These are phyloP conservation scores for Camelina sativa DNA, from an alignment of 345 rosid genomes.

Conservation along the genomic window DNA sequence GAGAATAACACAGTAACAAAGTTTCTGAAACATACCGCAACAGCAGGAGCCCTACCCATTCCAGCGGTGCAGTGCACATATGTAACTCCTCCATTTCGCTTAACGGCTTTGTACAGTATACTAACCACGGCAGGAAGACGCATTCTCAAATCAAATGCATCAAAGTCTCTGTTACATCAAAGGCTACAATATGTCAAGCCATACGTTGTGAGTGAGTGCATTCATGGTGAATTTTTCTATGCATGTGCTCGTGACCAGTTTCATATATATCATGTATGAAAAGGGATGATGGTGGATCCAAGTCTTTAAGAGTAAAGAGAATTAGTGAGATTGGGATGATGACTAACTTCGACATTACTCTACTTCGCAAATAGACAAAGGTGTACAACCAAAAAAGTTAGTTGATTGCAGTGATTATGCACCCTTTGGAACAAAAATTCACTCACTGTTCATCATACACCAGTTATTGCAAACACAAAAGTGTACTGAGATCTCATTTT, in stretches of 20 bases:
- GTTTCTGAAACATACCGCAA: slow-evolving; percentile 64
- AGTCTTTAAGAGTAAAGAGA: not conserved
- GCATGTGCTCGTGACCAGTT: not conserved
- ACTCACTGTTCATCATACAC: not conserved
- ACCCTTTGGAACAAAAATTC: not conserved
- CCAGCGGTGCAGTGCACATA: slow-evolving; percentile 99
- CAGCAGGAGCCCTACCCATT: slow-evolving; percentile 96
- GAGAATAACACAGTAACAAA: slow-evolving; percentile 4
- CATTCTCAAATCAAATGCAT: slow-evolving; percentile 88
- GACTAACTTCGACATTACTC: not conserved
- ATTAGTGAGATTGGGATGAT: not conserved
- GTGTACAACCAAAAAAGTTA: not conserved
- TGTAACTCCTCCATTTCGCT: slow-evolving; percentile 81
- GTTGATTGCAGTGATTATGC: not conserved
- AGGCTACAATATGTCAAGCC: slow-evolving; percentile 31
- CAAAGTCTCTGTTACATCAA: slow-evolving; percentile 82
- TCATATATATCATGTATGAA: not conserved
- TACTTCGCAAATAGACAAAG: not conserved
- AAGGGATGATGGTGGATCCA: not conserved
- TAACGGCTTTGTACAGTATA: slow-evolving; percentile 66
- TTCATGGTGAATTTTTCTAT: not conserved
- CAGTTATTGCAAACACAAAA: not conserved
- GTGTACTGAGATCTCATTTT: not conserved
- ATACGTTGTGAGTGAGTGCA: not conserved
- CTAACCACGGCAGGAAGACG: slow-evolving; percentile 92